Evolutionary conservation across 2,329 filamentous ascomycete genomes (phyloP).

Genomic region (Talaromyces sp.): DNA sequence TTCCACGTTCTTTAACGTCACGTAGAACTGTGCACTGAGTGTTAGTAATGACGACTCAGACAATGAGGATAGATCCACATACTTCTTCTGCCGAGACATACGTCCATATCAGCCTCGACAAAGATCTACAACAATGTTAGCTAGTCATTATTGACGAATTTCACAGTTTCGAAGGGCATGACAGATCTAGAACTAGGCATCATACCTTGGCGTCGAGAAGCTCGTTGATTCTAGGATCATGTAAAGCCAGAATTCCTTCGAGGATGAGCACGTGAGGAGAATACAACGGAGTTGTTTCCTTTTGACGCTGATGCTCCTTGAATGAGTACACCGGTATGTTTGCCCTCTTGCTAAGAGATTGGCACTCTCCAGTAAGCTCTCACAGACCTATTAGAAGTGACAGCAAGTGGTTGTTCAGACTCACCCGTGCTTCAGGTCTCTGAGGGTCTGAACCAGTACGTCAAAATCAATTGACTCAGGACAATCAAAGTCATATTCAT

Average conservation of each 20-base stretch:
- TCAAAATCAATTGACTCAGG: constrained; percentile 96
- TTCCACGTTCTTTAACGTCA: constrained; percentile 81
- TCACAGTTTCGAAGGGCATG: not conserved
- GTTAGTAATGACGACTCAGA: not conserved
- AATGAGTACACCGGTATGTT: constrained; percentile 97
- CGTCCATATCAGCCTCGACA: constrained; percentile 91
- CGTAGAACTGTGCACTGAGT: constrained; percentile 58
- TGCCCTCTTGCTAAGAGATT: constrained; percentile 45
- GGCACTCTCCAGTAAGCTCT: not conserved
- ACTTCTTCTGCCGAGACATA: constrained; percentile 86
- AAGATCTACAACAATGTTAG: constrained; percentile 61
- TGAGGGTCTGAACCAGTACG: constrained; percentile 69
- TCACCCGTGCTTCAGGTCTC: constrained; percentile 88
- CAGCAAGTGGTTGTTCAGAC: constrained; percentile 19
- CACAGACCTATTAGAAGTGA: not conserved
- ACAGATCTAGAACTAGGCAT: not conserved
- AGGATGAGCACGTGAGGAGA: constrained; percentile 93
- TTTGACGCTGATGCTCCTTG: constrained; percentile 74
- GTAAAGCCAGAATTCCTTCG: constrained; percentile 92
- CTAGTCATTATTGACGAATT: not conserved
- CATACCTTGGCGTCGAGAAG: constrained; percentile 76
- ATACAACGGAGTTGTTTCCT: constrained; percentile 81
- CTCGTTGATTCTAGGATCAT: constrained; percentile 78
- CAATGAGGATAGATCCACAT: constrained; percentile 28
- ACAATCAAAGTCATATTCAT: constrained; percentile 94